Evolutionary conservation across 768 basidiomycete genomes (phyloP).

Genomic region (Tephrocybe sp.): DNA sequence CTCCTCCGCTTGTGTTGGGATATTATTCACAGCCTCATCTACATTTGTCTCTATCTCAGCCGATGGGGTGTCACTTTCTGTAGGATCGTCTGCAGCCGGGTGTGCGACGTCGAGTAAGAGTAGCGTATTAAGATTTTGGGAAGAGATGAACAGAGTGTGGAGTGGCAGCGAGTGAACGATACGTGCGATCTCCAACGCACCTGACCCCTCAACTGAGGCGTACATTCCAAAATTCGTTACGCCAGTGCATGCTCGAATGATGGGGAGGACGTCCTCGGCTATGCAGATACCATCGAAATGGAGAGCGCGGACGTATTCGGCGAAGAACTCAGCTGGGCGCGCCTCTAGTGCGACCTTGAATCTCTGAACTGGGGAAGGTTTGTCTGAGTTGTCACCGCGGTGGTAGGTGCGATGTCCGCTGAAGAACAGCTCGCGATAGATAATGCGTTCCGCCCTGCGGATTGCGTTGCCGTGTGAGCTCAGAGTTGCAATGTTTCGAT

Average conservation of each 20-base stretch:
- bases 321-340: conserved; percentile 17
- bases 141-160: conserved; percentile 12
- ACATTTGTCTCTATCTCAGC: background rate
- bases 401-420: conserved; percentile 4
- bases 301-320: conserved; percentile 10
- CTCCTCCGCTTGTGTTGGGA: background rate
- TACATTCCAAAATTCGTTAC: conserved; percentile 19
- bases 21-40: background rate
- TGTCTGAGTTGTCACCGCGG: background rate
- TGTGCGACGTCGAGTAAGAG: background rate
- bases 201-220: conserved; percentile 6
- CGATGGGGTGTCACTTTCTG: background rate
- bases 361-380: conserved; percentile 2
- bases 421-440: conserved; percentile 20
- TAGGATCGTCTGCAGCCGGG: background rate
- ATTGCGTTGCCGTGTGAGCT: background rate
- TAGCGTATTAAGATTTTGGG: conserved; percentile 3
- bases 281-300: conserved; percentile 10
- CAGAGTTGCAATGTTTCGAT: background rate
- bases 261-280: conserved; percentile 3
- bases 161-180: background rate
- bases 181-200: conserved; percentile 1
- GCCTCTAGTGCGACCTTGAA: conserved; percentile 7
- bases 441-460: conserved; percentile 19
- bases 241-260: conserved; percentile 11